Evolutionary conservation across 305 asterid genomes (phyloP).

Genomic region (Ilex paraguariensis): DNA sequence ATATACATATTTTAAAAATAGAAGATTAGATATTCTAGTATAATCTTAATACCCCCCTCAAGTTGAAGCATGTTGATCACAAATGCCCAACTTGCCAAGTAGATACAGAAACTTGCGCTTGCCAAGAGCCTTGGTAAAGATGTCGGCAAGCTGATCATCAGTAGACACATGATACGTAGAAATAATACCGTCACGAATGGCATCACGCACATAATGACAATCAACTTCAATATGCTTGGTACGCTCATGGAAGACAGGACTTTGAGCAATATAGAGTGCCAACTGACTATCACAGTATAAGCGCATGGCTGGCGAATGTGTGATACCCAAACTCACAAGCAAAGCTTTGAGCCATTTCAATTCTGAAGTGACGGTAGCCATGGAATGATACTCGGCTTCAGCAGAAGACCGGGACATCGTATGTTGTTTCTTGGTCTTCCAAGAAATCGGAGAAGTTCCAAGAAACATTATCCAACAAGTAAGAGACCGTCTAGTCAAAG

Average conservation of each 20-base stretch:
- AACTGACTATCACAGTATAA: constrained; percentile 3
- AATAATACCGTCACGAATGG: background rate
- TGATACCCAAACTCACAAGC: background rate
- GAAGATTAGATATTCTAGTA: too few species aligned
- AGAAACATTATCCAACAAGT: too few species aligned
- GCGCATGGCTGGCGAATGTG: background rate
- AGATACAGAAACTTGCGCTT: background rate
- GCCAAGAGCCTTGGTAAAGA: constrained; percentile 13
- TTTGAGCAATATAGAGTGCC: background rate
- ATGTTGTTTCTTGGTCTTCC: too few species aligned
- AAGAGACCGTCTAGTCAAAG: too few species aligned
- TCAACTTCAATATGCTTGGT: too few species aligned
- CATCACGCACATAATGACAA: background rate
- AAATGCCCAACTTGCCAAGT: constrained; percentile 15
- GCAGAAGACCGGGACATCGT: background rate
- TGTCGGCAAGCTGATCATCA: background rate
- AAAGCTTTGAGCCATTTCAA: constrained; percentile 1
- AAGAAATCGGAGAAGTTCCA: too few species aligned
- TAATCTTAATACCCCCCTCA: constrained; percentile 8
- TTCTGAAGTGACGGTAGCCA: background rate
- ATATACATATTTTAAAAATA: too few species aligned
- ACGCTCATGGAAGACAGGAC: too few species aligned
- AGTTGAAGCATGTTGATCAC: constrained; percentile 12
- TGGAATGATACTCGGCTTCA: constrained; percentile 8
- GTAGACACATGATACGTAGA: background rate